Percentiles rank a stretch among this genome's conserved stretches.
Evolutionary conservation across 345 rosid species (phyloP).

Genomic region (Zanthoxylum bungeanum): DNA sequence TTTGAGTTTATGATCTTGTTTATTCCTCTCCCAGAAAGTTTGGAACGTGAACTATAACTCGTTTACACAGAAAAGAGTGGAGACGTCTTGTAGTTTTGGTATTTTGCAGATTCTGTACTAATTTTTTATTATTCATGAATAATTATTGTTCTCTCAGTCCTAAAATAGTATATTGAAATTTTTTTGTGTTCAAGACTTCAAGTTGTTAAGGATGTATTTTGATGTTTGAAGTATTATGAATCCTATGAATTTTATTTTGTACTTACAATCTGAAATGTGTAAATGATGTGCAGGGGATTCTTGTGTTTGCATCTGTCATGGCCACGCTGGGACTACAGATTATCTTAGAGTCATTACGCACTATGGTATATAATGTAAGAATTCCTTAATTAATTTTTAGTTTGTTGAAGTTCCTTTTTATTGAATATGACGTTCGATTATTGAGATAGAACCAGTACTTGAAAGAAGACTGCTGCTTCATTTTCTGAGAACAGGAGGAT

Average conservation of each 20-base stretch:
- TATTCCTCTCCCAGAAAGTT: neutral
- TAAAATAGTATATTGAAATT: neutral
- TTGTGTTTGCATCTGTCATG: slow-evolving; percentile 99
- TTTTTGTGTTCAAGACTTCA: neutral
- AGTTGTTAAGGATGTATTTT: neutral
- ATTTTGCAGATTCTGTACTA: slow-evolving; percentile 1
- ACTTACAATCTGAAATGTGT: neutral
- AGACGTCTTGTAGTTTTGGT: neutral
- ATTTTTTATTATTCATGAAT: neutral
- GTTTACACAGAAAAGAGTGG: neutral
- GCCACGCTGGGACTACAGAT: slow-evolving; percentile 98
- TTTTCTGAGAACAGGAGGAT: slow-evolving; percentile 46
- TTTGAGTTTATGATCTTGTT: neutral
- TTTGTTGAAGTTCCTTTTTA: neutral
- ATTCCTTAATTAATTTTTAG: slow-evolving; percentile 4
- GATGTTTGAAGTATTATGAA: neutral
- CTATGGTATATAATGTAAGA: slow-evolving; percentile 73
- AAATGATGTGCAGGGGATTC: slow-evolving; percentile 70
- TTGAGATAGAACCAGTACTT: neutral
- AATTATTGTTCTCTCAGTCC: neutral
- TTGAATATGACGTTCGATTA: neutral
- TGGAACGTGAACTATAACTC: neutral
- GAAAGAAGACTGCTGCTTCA: slow-evolving; percentile 13
- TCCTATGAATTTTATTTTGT: neutral
- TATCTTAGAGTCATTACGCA: slow-evolving; percentile 81